Base-by-base conservation (phyloP, 805 yeast species). In the Candida yuanshanica region DNA sequence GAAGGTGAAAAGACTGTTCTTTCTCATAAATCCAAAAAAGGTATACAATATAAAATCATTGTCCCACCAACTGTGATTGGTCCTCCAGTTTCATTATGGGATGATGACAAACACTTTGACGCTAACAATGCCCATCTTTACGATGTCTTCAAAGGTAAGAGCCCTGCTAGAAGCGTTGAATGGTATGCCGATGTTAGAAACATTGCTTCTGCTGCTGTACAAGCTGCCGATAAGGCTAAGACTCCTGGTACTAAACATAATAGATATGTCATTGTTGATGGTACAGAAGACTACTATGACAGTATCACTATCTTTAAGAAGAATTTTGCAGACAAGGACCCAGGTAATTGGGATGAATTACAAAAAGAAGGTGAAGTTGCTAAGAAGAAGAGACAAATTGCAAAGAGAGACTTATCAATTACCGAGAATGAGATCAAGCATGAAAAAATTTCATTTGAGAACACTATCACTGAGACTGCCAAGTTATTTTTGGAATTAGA, bases 61-160 rank as follows among this genome's bases (percentile, higher is more conserved):
- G 45, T 42, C 17, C 45, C 46, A 20, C 43, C 43, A 43, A 43
- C 46, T 7, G 43, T 43, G 8, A 23, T 43, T 33, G 43, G 46
- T 13, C 40, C 46, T 3, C 40, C 38, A 14, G 6, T 39, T 4
- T n/a, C 32, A 7, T 22, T 36, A 12, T 39, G 43, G 38, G 27
- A 36, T 27, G 22, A 23, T 10, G 20, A 12, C 2, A 33, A 26
- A 5, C 24, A 26, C 12, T 13, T 43, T 12, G 39, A 36, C 5
- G 13, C 43, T 7, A 43, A 43, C 7, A 43, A 43, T 9, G 4
- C 5, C 2, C 24, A 27, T 14, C 11, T 42, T 2, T 33, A 36
- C 21, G 18, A 23, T 2, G 14, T 43, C 10, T 39, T 36, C 20
- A 21, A 26, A 20, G 46, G 43, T 2, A 18, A 23, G 11, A 12